Percentiles rank a stretch among this genome's conserved stretches.
Conservation (phyloP, 345 rosid species). For the Lepidium sativum region DNA sequence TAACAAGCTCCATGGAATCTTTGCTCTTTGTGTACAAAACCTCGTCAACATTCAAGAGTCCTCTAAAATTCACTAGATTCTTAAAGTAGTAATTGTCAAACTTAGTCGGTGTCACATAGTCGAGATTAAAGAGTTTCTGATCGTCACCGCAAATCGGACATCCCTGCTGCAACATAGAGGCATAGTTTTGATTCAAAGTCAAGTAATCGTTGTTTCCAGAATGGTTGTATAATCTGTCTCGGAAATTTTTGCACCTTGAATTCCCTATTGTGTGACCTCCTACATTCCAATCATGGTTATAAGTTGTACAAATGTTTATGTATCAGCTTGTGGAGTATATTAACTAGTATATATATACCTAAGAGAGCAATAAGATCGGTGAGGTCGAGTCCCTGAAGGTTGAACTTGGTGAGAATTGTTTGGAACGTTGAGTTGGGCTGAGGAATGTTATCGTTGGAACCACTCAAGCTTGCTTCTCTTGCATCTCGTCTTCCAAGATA, state of each 20-base stretch:
- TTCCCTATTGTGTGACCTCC: conserved; percentile 65
- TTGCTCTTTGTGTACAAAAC: too few species aligned
- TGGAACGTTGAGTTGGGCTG: conserved; percentile 62
- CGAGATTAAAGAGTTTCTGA: conserved; percentile 42
- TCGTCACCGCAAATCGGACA: conserved; percentile 49
- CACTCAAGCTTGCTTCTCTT: conserved; percentile 46
- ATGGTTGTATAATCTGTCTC: conserved; percentile 58
- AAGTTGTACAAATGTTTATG: not conserved
- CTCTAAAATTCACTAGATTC: too few species aligned
- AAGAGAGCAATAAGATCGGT: conserved; percentile 74
- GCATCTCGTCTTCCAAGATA: conserved; percentile 75
- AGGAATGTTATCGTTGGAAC: conserved; percentile 58
- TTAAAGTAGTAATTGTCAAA: too few species aligned
- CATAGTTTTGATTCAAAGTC: conserved; percentile 41
- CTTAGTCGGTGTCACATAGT: conserved; percentile 41
- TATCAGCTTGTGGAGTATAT: not conserved
- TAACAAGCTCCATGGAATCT: too few species aligned
- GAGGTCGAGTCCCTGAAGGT: conserved; percentile 59
- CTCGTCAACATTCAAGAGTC: too few species aligned
- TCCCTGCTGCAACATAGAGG: conserved; percentile 31
- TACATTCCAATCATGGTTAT: conserved; percentile 14
- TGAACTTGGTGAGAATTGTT: conserved; percentile 44
- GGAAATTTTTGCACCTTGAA: conserved; percentile 48
- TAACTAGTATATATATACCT: conserved; percentile 29
- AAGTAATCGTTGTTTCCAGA: conserved; percentile 44